Evolutionary conservation across 306 rosid genomes (phyloP), one percentile per base, ranked within the genome.

Genomic region (Prunus salicina): DNA sequence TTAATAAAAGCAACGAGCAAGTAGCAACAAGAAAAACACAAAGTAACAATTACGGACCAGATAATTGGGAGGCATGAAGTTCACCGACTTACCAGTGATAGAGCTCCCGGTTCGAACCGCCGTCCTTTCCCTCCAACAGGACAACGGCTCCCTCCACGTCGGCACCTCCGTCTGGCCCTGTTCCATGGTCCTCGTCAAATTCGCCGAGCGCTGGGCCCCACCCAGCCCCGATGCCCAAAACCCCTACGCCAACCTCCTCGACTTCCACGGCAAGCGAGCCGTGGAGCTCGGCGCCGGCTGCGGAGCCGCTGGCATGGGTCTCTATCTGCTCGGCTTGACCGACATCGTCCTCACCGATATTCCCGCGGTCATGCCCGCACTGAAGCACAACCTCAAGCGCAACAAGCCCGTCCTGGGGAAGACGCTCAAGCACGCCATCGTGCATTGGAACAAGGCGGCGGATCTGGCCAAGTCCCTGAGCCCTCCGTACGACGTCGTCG

Each of bases 101-200:
- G 34, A 32, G 34, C 34, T 32, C 6, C 34, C 34, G 34, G 34
- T 32, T 32, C 34, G 34, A 62, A 19, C 91, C 80, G 51, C 81
- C 85, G 79, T 79, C 30, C 85, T 94, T 53, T 89, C 98, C 8
- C 71, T 94, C 9, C 97, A 90, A 19, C 98, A 94, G 80, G 96
- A 92, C 88, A 94, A 94, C 53, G 93, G 91, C 4, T 91, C 98
- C 76, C 64, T 94, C 79, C 96, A 94, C 84, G 97, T 91, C 18
- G 97, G 96, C 47, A 94, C 94, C 79, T 82, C 97, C 80, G 97
- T 94, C 46, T 91, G 98, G 98, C 97, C 98, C 2, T 94, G 98
- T 69, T 94, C 97, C 43, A 87, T 94, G 41, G 87, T 94, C 78
- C 95, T 94, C 64, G 98, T 91, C 83, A 94, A 91, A 84, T 94